A percentile compares a stretch with the other conserved stretches of the same genome.
phyloP scores from a whole-genome alignment of 768 basidiomycete species.

The Mycena vulgaris region DNA sequence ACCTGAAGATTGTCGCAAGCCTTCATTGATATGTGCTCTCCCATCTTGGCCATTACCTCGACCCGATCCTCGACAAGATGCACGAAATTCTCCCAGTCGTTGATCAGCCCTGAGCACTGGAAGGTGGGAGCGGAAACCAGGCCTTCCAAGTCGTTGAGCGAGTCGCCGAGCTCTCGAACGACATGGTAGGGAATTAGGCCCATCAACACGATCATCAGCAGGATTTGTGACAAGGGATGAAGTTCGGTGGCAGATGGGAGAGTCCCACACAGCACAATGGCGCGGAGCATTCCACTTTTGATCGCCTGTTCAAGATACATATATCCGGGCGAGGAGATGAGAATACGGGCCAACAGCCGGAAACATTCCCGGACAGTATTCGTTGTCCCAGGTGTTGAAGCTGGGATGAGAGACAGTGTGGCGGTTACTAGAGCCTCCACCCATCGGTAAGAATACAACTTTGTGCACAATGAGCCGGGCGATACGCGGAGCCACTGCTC shows the following conservation, averaged over 20 bases:
- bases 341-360: neutral
- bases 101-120: neutral
- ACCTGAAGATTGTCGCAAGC: conserved; percentile 3
- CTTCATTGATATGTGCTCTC: neutral
- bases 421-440: too few relatives aligned
- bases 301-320: neutral
- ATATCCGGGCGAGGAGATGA: neutral
- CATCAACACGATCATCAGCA: neutral
- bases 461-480: neutral
- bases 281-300: neutral
- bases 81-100: neutral
- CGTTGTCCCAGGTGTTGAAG: too few relatives aligned
- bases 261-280: neutral
- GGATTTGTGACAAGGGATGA: neutral
- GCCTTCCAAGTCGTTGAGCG: neutral
- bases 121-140: neutral
- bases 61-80: neutral
- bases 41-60: neutral
- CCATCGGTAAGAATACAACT: neutral
- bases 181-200: neutral
- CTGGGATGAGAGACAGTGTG: too few relatives aligned
- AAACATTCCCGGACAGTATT: neutral
- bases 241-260: neutral
- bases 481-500: neutral
- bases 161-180: neutral